These are phyloP conservation scores for Colletotrichum melonis DNA, from an alignment of 2,329 filamentous ascomycete species.

Conservation along the genomic window DNA sequence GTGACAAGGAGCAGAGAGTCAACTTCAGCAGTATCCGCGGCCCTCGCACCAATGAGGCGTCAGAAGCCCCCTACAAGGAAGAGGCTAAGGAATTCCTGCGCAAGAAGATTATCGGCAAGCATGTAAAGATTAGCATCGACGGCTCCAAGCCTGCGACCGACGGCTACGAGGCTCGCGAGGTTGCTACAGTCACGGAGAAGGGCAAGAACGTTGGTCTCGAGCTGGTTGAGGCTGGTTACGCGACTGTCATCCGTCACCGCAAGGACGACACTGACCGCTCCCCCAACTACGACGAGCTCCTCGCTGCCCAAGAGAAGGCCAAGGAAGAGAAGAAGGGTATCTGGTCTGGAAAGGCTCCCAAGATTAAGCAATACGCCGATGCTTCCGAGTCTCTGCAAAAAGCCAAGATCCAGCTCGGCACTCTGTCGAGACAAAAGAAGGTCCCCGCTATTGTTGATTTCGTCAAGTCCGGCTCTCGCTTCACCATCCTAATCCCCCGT, in stretches of 20 bases:
- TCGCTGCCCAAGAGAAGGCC: conserved; percentile 83
- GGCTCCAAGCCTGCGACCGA: conserved; percentile 91
- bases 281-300: conserved; percentile 90
- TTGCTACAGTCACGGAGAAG: conserved; percentile 86
- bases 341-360: conserved; percentile 91
- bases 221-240: conserved; percentile 93
- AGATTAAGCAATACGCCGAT: conserved; percentile 85
- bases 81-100: conserved; percentile 97
- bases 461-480: conserved; percentile 95
- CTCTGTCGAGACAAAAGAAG: conserved; percentile 90
- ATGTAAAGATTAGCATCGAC: conserved; percentile 89
- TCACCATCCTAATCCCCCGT: conserved; percentile 89
- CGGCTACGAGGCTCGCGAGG: conserved; percentile 93
- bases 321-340: conserved; percentile 93
- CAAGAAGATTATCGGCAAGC: conserved; percentile 95
- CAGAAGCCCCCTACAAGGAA: conserved; percentile 88
- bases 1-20: conserved; percentile 84
- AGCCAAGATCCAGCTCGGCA: conserved; percentile 91
- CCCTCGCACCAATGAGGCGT: conserved; percentile 87
- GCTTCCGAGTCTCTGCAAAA: conserved; percentile 94
- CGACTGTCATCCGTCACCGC: conserved; percentile 92
- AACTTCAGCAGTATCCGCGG: conserved; percentile 93
- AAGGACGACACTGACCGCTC: conserved; percentile 95
- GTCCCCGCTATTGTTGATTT: conserved; percentile 96
- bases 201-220: conserved; percentile 87